Evolutionary conservation across 2,329 filamentous ascomycete species (phyloP), one percentile per base, ranked within the genome.

Genomic region (Pestalotiopsis sp.): DNA sequence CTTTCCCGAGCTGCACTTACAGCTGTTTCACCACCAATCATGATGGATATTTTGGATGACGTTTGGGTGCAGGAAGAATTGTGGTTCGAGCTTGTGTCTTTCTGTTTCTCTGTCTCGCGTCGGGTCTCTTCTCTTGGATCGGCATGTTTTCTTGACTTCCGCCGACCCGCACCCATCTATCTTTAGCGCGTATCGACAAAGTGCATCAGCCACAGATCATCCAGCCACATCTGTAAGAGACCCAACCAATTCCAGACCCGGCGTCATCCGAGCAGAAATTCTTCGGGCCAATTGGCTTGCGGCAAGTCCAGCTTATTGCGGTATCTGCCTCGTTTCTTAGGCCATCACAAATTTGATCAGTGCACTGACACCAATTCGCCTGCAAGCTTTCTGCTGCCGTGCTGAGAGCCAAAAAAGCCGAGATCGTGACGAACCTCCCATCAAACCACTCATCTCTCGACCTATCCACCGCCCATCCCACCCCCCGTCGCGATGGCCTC

Each of bases 401-500:
- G 63, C 63, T 65, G 40, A 55, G 38, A 52, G 40, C 40, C 38
- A 65, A 65, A 48, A 65, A 65, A 68, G 66, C 66, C 66, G 68
- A 69, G 66, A 66, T 74, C 72, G 70, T 72, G 73, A 73, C 71
- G 73, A 71, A 73, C 64, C 64, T 69, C 68, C 39, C 76, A 83
- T 84, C 83, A 86, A 86, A 87, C 83, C 83, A 83, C 85, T 86
- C 85, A 87, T 80, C 79, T 78, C 78, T 72, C 77, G 78, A 75
- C 70, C 78, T 79, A 81, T 82, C 81, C 80, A 66, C 79, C 81
- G 80, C 80, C 81, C 82, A 69, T 69, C 44, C 40, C 68, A 67
- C 62, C 30, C 30, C 30, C 30, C 75, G 68, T 73, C 77, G 70
- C 75, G 78, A 98, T 98, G 95, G 95, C 95, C 86, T 97, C 95